Conservation (phyloP, 768 basidiomycete genomes). For the Lenzites betulinus region DNA sequence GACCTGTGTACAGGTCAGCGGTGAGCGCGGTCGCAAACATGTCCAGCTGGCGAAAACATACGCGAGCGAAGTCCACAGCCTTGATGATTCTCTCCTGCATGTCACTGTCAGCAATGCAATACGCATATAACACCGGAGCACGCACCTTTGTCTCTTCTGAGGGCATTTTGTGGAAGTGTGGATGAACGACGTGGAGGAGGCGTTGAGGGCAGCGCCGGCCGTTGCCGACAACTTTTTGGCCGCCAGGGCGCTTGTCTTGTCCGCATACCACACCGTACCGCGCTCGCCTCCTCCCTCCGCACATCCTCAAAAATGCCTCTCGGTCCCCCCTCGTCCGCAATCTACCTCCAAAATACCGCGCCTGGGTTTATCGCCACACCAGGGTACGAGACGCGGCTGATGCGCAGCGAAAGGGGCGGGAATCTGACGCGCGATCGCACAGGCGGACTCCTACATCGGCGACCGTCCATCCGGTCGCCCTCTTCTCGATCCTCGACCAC, state of each 20-base stretch:
- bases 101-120: background rate
- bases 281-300: slow-evolving; percentile 18
- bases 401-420: no score
- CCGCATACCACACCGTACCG: slow-evolving; percentile 19
- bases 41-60: slow-evolving; percentile 41
- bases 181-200: slow-evolving; percentile 37
- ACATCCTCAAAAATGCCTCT: slow-evolving; percentile 45
- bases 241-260: slow-evolving; percentile 14
- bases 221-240: slow-evolving; percentile 35
- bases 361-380: slow-evolving; percentile 33
- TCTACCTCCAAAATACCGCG: slow-evolving; percentile 40
- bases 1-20: slow-evolving; percentile 50
- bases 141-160: slow-evolving; percentile 89
- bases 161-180: slow-evolving; percentile 55
- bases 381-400: slow-evolving; percentile 34
- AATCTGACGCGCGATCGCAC: slow-evolving; percentile 13
- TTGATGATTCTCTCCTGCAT: slow-evolving; percentile 80
- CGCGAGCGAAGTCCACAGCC: slow-evolving; percentile 78
- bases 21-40: slow-evolving; percentile 7
- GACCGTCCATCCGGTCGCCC: slow-evolving; percentile 87
- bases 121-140: background rate
- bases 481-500: slow-evolving; percentile 96
- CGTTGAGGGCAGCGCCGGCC: slow-evolving; percentile 26
- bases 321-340: slow-evolving; percentile 48
- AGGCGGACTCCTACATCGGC: slow-evolving; percentile 75